Base-by-base conservation (phyloP, 176 grass and related monocot species). In the Calamus simplicifolius region DNA sequence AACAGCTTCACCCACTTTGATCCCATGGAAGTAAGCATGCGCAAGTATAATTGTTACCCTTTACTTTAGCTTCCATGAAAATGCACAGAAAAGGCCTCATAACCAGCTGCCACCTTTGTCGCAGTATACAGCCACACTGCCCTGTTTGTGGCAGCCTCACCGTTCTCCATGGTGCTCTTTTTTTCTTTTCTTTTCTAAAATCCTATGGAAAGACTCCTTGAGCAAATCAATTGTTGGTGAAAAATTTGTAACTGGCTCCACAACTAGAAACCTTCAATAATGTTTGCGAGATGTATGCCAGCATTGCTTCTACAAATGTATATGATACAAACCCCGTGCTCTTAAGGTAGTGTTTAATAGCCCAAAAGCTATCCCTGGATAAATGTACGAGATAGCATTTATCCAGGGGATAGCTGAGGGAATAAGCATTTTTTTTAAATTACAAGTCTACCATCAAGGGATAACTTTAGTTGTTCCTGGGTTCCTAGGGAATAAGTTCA, bases 301-400 rank as follows among this genome's bases (percentile, higher is more conserved):
- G 65, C 81, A 78, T 84, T 18, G 75, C 75, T 49, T 84, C 81
- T n/a, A 78, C 70, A 51, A n/a, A 74, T 5, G 75, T 83, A n/a
- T n/a, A 27, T 83, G 80, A 52, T 83, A 68, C 50, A 84, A 56
- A 3, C 81, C 81, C 64, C 78, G 81, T 18, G 69, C 81, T 58
- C 80, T 56, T 10, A 83, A n/a, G n/a, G n/a, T n/a, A n/a, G n/a
- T n/a, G n/a, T n/a, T n/a, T n/a, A n/a, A n/a, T n/a, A n/a, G n/a
- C n/a, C n/a, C n/a, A n/a, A n/a, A n/a, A n/a, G n/a, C n/a, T n/a
- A n/a, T n/a, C n/a, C n/a, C n/a, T n/a, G n/a, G n/a, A n/a, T n/a
- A n/a, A n/a, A n/a, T n/a, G n/a, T n/a, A n/a, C n/a, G n/a, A n/a
- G n/a, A n/a, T n/a, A n/a, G n/a, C n/a, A n/a, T n/a, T n/a, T n/a